These are phyloP conservation scores for Rubus parviflorus DNA, from an alignment of 306 rosid species.

Conservation along the genomic window DNA sequence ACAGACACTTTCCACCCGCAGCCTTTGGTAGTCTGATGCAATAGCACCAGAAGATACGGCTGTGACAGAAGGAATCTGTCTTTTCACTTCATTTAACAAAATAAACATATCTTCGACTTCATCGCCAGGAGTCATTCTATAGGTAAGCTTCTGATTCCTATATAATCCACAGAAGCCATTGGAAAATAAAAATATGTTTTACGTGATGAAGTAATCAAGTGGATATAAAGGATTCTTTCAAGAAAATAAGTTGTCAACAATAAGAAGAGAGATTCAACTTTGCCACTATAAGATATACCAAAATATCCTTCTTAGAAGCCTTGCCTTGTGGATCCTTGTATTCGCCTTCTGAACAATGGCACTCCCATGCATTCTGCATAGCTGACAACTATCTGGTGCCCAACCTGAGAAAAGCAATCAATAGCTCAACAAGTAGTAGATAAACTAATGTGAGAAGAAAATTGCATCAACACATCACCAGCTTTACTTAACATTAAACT, in stretches of 20 bases:
- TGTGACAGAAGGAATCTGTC: constrained; percentile 70
- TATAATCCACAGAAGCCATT: constrained; percentile 22
- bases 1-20: constrained; percentile 97
- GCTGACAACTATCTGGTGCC: constrained; percentile 83
- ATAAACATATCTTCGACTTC: constrained; percentile 94
- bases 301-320: constrained; percentile 44
- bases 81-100: constrained; percentile 81
- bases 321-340: constrained; percentile 96
- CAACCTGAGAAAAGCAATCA: constrained; percentile 67
- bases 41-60: constrained; percentile 98
- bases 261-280: constrained; percentile 19
- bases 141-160: constrained; percentile 89
- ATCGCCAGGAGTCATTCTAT: constrained; percentile 80
- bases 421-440: constrained; percentile 11
- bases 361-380: constrained; percentile 97
- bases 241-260: not conserved
- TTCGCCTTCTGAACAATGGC: constrained; percentile 88
- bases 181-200: constrained; percentile 17
- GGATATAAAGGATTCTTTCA: not conserved
- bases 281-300: constrained; percentile 28
- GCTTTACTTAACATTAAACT: not conserved
- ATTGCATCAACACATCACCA: not conserved
- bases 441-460: not conserved
- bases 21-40: constrained; percentile 96
- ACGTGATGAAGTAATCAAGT: constrained; percentile 11